Percentiles rank a stretch among this genome's conserved stretches.
These are phyloP conservation scores for Pseudogymnoascus destructans DNA, from an alignment of 2,329 filamentous ascomycete species.

Conservation along the genomic window DNA sequence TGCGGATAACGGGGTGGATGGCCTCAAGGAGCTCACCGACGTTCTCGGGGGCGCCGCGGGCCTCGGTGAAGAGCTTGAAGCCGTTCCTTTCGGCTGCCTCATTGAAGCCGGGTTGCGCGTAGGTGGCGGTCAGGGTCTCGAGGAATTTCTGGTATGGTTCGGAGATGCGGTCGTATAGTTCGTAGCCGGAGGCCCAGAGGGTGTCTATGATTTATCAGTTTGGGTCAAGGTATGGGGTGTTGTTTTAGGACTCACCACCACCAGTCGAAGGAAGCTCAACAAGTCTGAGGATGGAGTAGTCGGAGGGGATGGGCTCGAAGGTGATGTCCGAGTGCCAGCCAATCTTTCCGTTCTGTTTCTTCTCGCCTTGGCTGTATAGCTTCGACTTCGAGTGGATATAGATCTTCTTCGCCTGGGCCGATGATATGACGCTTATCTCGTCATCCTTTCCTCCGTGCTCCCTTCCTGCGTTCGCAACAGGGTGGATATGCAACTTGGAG, in stretches of 20 bases:
- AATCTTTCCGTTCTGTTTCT: constrained; percentile 34
- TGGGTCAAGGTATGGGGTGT: constrained; percentile 24
- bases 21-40: constrained; percentile 35
- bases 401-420: constrained; percentile 38
- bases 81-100: constrained; percentile 33
- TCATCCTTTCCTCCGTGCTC: constrained; percentile 42
- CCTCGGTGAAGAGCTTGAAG: constrained; percentile 34
- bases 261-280: constrained; percentile 23
- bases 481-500: constrained; percentile 47
- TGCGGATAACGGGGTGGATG: constrained; percentile 41
- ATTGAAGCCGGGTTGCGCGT: constrained; percentile 37
- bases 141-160: constrained; percentile 43
- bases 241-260: constrained; percentile 24
- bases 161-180: constrained; percentile 51
- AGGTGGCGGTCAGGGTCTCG: constrained; percentile 43
- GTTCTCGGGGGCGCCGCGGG: constrained; percentile 39
- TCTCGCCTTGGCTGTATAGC: constrained; percentile 27
- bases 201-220: constrained; percentile 32
- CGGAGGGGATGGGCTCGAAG: constrained; percentile 49
- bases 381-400: constrained; percentile 26
- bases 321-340: constrained; percentile 52
- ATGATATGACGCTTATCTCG: constrained; percentile 52
- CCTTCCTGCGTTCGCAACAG: constrained; percentile 39
- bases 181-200: constrained; percentile 55
- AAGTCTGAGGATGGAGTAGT: constrained; percentile 39